Evolutionary conservation across 331 rosid genomes (phyloP).

Genomic region (Quercus tomentella): DNA sequence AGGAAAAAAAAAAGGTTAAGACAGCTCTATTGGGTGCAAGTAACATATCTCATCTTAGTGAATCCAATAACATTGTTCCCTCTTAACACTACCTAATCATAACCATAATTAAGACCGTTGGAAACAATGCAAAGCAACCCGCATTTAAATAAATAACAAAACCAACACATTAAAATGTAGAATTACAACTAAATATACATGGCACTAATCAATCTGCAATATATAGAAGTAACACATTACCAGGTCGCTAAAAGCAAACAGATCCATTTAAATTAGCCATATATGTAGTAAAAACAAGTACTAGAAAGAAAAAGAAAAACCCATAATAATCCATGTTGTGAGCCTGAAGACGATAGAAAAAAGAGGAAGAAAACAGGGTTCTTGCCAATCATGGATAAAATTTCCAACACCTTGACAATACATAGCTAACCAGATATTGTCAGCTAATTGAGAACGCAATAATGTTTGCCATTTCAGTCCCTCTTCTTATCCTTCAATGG

Average conservation of each 20-base stretch:
- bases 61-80: too few relatives aligned
- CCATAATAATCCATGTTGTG: constrained; percentile 27
- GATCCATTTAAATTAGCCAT: neutral
- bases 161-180: neutral
- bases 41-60: too few relatives aligned
- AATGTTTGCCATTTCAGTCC: constrained; percentile 29
- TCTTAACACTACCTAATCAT: too few relatives aligned
- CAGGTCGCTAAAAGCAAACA: constrained; percentile 17
- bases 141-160: neutral
- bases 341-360: constrained; percentile 19
- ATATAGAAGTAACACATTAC: constrained; percentile 21
- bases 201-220: constrained; percentile 4
- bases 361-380: constrained; percentile 26
- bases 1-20: too few relatives aligned
- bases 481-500: constrained; percentile 70
- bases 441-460: constrained; percentile 1
- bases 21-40: too few relatives aligned
- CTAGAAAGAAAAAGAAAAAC: neutral
- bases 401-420: constrained; percentile 18
- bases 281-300: constrained; percentile 15
- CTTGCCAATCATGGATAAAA: constrained; percentile 29
- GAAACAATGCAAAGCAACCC: too few relatives aligned
- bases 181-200: neutral
- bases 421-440: constrained; percentile 34
- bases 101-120: too few relatives aligned